Evolutionary conservation across 352 stramenopile genomes (phyloP).

Genomic region (Globisporangium uncinulatum): DNA sequence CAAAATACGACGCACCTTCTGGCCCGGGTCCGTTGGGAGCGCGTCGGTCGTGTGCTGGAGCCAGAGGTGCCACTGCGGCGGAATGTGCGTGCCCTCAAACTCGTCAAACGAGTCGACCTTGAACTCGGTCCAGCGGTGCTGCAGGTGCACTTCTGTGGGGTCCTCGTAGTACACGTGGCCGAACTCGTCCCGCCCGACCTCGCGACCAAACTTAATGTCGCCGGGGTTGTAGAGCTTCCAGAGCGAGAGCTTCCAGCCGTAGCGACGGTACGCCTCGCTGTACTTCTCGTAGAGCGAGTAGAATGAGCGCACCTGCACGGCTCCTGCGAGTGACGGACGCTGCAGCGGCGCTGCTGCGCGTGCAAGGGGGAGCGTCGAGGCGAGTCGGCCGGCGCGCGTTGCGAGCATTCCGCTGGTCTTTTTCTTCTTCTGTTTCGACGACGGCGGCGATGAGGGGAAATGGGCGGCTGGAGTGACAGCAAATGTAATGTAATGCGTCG

Average conservation of each 20-base stretch:
- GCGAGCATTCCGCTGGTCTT: constrained; percentile 10
- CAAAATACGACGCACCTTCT: constrained; percentile 36
- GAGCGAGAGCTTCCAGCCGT: constrained; percentile 69
- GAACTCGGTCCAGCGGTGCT: constrained; percentile 84
- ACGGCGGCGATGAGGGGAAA: too few species aligned
- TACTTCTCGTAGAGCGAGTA: constrained; percentile 83
- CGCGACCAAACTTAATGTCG: constrained; percentile 85
- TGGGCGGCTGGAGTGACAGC: too few species aligned
- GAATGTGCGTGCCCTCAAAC: constrained; percentile 72
- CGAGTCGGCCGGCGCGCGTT: not conserved
- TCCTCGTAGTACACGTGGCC: constrained; percentile 88
- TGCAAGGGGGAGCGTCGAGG: constrained; percentile 5
- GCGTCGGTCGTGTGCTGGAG: constrained; percentile 80
- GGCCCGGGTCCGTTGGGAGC: constrained; percentile 40
- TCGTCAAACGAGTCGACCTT: constrained; percentile 75
- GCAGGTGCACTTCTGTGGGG: constrained; percentile 59
- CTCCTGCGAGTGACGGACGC: not conserved
- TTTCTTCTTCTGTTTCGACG: constrained; percentile 3
- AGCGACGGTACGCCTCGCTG: constrained; percentile 72
- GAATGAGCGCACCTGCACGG: constrained; percentile 59
- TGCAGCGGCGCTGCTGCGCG: not conserved
- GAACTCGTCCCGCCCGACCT: constrained; percentile 77
- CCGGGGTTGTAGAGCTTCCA: constrained; percentile 88
- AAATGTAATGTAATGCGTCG: too few species aligned
- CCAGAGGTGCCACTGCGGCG: constrained; percentile 82